These are phyloP conservation scores for Hygrophorus russula DNA, from an alignment of 768 basidiomycete species.

Conservation along the genomic window DNA sequence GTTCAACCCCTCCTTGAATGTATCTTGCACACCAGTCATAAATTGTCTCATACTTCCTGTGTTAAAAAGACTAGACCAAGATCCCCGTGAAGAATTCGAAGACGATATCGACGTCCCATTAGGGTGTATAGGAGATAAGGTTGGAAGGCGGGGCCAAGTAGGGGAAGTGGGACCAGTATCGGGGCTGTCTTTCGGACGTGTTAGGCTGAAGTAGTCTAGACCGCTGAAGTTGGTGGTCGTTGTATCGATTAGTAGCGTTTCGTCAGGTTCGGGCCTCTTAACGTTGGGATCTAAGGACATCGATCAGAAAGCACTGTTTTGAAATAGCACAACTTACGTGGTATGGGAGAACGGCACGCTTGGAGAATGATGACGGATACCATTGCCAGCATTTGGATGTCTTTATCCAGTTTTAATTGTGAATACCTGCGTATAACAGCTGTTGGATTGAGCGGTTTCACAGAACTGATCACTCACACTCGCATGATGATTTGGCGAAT, in stretches of 20 bases:
- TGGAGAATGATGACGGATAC: slow-evolving; percentile 57
- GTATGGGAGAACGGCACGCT: slow-evolving; percentile 14
- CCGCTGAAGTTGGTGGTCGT: slow-evolving; percentile 17
- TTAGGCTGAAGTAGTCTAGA: slow-evolving; percentile 52
- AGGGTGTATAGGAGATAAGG: slow-evolving; percentile 28
- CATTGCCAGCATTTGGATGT: slow-evolving; percentile 79
- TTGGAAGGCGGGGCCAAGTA: slow-evolving; percentile 40
- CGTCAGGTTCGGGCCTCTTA: slow-evolving; percentile 6
- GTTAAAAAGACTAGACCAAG: slow-evolving; percentile 75
- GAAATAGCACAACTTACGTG: not conserved
- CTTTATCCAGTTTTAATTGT: slow-evolving; percentile 37
- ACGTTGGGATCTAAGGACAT: not conserved
- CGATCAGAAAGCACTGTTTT: not conserved
- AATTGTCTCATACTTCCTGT: slow-evolving; percentile 58
- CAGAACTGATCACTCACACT: slow-evolving; percentile 29
- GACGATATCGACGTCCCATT: slow-evolving; percentile 32
- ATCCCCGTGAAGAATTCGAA: slow-evolving; percentile 58
- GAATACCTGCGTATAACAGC: slow-evolving; percentile 21
- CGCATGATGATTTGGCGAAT: slow-evolving; percentile 30
- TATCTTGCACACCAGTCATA: slow-evolving; percentile 50
- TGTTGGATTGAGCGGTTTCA: not conserved
- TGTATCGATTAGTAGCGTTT: slow-evolving; percentile 3
- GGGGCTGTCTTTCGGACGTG: slow-evolving; percentile 22
- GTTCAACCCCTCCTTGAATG: slow-evolving; percentile 30
- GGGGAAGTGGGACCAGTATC: slow-evolving; percentile 32